Evolutionary conservation across 768 basidiomycete species (phyloP), one percentile per base, ranked within the genome.

Genomic region (Saitozyma podzolica): DNA sequence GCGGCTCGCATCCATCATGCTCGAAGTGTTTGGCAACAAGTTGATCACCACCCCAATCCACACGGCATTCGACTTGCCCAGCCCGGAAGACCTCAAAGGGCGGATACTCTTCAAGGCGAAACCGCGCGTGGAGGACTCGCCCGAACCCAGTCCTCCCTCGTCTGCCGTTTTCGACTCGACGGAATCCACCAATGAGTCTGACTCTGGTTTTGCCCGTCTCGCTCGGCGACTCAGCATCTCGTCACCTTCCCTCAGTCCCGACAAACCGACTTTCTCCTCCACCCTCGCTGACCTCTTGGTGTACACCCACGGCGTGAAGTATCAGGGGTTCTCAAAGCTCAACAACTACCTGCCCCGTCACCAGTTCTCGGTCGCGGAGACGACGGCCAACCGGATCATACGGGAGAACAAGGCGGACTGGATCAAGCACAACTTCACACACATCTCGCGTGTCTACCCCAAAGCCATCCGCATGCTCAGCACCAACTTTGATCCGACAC

Each of bases 261-360:
- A 65, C 45, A 63, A 56, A 39, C 65, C 68, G 42, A 58, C 50
- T 2, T 73, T 78, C 87, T 93, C 93, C 0, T 75, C 84, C 29
- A 83, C 84, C 2, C 84, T 98, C 1, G 85, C 86, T 0, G 82
- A 85, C 1, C 83, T 97, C 10, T 84, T 97, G 17, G 89, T 97
- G 37, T 97, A 98, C 79, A 97, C 95, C 6, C 87, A 95, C 57
- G 95, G 95, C 6, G 91, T 97, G 64, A 95, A 95, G 78, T 96
- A 90, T 69, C 88, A 87, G 50, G 93, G 94, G 0, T 84, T 98
- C 79, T 90, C 90, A 80, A 87, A 89, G 78, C 88, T 91, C 64
- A 87, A 90, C 66, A 82, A 83, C 40, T 99, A 99, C 72, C 88
- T 87, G 8, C 85, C 89, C 0, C 88, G 91, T 71, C 90, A 97